Base-by-base conservation (phyloP, 1,139 yeast species). In the Pichia sp. region DNA sequence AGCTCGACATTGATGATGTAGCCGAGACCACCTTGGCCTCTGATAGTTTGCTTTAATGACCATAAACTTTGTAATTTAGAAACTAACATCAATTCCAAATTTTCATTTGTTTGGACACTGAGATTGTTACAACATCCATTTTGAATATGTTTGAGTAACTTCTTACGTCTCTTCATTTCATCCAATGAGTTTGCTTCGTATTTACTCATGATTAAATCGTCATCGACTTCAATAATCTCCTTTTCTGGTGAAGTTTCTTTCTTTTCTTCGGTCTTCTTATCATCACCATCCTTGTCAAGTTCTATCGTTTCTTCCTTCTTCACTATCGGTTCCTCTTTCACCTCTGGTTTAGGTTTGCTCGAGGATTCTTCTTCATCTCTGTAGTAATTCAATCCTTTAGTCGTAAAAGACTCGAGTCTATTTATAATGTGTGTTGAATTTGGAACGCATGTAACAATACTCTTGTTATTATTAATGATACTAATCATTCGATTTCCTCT, bases 11-110 rank as follows among this genome's bases (percentile, higher is more conserved):
- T 78, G 17, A 79, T 58, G 51, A 73, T 71, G 58, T 83, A 85
- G 3, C 79, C 76, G 46, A 77, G 77, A 0, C 88, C 88, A 4
- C 93, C 93, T 53, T 85, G 93, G 3, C 94, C 95, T 54, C 79
- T 77, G 39, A 86, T 75, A n/a, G 79, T 71, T 63, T 87, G 96
- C 50, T 87, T 71, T 46, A 79, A 73, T 1, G 73, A 68, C 96
- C 96, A 88, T 46, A 84, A 64, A 55, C 89, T 79, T 59, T 82
- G 87, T 46, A 87, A 65, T 59, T 85, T 84, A 34, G 77, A 75
- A 22, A 71, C 69, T 0, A 78, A 62, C 46, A 83, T 63, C 45
- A 55, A 56, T 52, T 79, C 83, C 55, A 77, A 76, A 18, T 72
- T 68, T 52, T 77, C 83, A 47, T 71, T 72, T 34, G 76, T 59